Evolutionary conservation across 495 filamentous ascomycete genomes (phyloP).

Genomic region (Xylaria scruposa): DNA sequence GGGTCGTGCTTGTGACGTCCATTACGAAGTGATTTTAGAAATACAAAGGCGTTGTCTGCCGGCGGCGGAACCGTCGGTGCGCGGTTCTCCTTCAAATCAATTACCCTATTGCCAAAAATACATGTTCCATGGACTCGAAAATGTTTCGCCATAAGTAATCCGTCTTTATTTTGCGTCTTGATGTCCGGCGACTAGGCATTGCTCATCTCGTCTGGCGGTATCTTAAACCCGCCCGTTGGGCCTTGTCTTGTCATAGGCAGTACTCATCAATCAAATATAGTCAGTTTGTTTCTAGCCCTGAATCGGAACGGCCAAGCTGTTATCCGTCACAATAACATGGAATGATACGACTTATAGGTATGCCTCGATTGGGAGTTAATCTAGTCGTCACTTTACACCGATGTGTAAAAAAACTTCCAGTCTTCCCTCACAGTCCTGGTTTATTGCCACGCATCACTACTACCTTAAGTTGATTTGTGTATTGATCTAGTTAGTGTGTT

Average conservation of each 20-base stretch:
- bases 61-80: conserved; percentile 14
- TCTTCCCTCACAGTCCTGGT: not conserved
- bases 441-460: not conserved
- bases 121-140: not conserved
- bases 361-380: not conserved
- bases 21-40: conserved; percentile 28
- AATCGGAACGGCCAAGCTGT: no score
- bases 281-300: no score
- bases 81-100: conserved; percentile 7
- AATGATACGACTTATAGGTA: not conserved
- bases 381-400: not conserved
- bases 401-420: not conserved
- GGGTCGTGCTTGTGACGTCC: conserved; percentile 23
- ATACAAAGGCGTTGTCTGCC: conserved; percentile 28
- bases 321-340: not conserved
- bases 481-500: not conserved
- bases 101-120: not conserved
- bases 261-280: no score
- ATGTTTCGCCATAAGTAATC: not conserved
- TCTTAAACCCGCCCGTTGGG: not conserved
- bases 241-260: not conserved
- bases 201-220: not conserved
- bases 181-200: not conserved
- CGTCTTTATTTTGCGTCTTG: not conserved
- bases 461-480: not conserved